Percentiles rank a stretch among this genome's conserved stretches.
Conservation (phyloP, 805 yeast genomes). For the Komagataella pastoris region DNA sequence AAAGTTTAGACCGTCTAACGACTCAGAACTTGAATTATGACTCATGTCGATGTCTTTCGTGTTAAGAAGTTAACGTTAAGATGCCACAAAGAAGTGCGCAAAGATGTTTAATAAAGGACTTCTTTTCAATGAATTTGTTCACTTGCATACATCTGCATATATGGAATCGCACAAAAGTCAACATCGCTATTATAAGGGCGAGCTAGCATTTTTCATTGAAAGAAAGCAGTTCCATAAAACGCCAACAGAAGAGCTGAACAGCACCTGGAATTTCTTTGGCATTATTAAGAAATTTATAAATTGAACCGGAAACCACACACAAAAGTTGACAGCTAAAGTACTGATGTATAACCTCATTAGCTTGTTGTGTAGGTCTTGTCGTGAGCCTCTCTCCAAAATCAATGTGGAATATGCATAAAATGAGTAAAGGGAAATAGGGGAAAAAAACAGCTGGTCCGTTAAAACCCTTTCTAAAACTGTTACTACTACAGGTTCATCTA, state of each 20-base stretch:
- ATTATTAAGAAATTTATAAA: slow-evolving; percentile 59
- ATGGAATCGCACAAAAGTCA: not conserved
- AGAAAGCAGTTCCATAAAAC: slow-evolving; percentile 92
- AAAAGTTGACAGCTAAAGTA: slow-evolving; percentile 53
- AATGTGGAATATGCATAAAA: slow-evolving; percentile 80
- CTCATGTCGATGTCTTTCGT: not conserved
- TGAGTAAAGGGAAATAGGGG: slow-evolving; percentile 70
- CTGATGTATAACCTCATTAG: slow-evolving; percentile 51
- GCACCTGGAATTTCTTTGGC: slow-evolving; percentile 72
- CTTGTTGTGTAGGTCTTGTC: slow-evolving; percentile 49
- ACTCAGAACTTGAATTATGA: not conserved
- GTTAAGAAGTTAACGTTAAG: not conserved
- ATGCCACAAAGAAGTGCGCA: not conserved
- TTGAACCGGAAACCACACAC: slow-evolving; percentile 79
- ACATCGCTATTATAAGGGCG: not conserved
- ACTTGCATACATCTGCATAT: not conserved
- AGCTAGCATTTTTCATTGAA: slow-evolving; percentile 57
- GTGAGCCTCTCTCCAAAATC: slow-evolving; percentile 63
- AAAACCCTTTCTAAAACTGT: slow-evolving; percentile 78
- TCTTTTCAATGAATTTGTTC: no score
- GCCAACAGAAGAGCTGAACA: slow-evolving; percentile 76
- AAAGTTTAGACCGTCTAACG: not conserved
- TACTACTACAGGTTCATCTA: slow-evolving; percentile 71
- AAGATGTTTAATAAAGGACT: not conserved
- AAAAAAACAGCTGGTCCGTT: slow-evolving; percentile 81